A percentile compares a stretch with the other conserved stretches of the same genome.
phyloP scores from a whole-genome alignment of 2,329 filamentous ascomycete genomes.

The Cephalotrichum gorgonifer region DNA sequence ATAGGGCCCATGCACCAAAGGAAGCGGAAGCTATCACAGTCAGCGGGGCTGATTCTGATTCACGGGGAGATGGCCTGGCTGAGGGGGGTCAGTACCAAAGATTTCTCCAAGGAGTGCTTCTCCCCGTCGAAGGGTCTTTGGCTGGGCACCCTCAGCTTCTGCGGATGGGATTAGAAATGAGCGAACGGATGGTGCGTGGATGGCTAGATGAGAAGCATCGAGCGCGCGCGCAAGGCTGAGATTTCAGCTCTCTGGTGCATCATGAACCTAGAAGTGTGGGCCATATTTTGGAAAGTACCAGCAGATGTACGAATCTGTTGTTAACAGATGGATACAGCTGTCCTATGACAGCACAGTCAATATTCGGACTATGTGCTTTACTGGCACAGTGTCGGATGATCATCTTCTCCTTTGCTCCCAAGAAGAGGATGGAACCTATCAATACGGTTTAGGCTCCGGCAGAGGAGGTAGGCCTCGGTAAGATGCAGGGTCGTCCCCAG shows the following conservation, averaged over 20 bases:
- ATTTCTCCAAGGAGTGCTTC: slow-evolving; percentile 2
- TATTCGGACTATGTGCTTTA: not conserved
- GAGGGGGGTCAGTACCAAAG: slow-evolving; percentile 2
- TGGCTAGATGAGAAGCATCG: not conserved
- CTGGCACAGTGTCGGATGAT: not conserved
- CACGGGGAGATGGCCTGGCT: not conserved
- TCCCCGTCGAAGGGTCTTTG: slow-evolving; percentile 4
- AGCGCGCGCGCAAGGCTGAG: slow-evolving; percentile 1
- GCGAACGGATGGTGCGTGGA: not conserved
- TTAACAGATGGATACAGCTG: not conserved
- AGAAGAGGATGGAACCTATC: not conserved
- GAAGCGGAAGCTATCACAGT: not conserved
- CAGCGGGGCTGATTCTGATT: not conserved
- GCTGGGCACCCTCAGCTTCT: slow-evolving; percentile 1
- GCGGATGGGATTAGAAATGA: not conserved
- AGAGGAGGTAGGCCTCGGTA: not conserved
- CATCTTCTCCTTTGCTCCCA: not conserved
- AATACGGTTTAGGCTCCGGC: not conserved
- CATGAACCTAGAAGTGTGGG: not conserved
- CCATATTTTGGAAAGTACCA: not conserved
- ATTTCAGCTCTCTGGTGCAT: not conserved
- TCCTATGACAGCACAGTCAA: not conserved
- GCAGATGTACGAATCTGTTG: too few relatives aligned
- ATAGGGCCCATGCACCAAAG: not conserved
- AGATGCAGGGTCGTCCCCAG: not conserved